Evolutionary conservation across 2,329 filamentous ascomycete species (phyloP).

Genomic region (Diplodia scrobiculata): DNA sequence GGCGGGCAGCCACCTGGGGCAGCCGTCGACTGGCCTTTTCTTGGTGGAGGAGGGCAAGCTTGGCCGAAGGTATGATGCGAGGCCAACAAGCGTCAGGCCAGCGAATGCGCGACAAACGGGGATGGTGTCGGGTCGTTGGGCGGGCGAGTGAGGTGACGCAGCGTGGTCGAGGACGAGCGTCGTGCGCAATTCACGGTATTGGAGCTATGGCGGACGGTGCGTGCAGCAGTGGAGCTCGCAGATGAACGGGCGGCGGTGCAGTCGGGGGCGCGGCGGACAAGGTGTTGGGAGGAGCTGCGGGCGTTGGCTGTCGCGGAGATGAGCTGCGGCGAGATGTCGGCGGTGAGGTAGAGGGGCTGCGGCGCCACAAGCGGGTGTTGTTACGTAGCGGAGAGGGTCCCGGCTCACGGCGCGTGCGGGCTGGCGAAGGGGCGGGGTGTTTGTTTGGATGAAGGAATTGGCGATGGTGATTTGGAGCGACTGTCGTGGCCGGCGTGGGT

Average conservation of each 20-base stretch:
- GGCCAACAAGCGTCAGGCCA: not conserved
- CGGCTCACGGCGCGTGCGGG: constrained; percentile 3
- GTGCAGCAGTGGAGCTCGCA: not conserved
- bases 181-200: constrained; percentile 19
- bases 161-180: constrained; percentile 5
- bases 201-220: not conserved
- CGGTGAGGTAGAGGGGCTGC: constrained; percentile 27
- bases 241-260: not conserved
- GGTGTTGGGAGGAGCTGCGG: constrained; percentile 27
- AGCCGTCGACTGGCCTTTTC: constrained; percentile 20
- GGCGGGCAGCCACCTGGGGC: constrained; percentile 18
- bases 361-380: constrained; percentile 18
- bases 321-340: constrained; percentile 27
- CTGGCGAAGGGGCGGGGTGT: constrained; percentile 7
- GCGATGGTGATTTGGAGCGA: constrained; percentile 24
- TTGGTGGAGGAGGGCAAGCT: constrained; percentile 5
- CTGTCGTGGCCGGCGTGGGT: constrained; percentile 25
- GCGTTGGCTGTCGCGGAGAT: constrained; percentile 28
- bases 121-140: not conserved
- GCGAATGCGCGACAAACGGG: constrained; percentile 14
- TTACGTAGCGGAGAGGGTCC: constrained; percentile 18
- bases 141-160: constrained; percentile 14
- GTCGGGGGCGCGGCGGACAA: constrained; percentile 6
- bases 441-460: constrained; percentile 22
- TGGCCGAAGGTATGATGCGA: not conserved